These are phyloP conservation scores for Neophaeococcomyces aloes DNA, from an alignment of 2,329 filamentous ascomycete species.

Conservation along the genomic window DNA sequence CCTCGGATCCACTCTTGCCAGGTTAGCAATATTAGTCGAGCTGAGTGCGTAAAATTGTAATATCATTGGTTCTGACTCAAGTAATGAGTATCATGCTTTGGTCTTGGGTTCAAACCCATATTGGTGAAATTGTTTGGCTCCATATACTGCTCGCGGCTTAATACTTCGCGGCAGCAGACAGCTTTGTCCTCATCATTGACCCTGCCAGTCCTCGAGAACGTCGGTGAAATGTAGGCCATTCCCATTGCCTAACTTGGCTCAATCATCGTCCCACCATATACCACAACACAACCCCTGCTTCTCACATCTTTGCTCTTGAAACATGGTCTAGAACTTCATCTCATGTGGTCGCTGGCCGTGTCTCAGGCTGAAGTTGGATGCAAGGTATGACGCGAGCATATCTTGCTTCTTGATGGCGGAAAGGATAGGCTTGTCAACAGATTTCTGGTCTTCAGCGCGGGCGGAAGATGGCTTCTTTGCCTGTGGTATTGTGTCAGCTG, in stretches of 20 bases:
- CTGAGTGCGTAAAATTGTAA: too few species aligned
- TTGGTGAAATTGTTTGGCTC: too few species aligned
- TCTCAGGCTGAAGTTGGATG: constrained; percentile 93
- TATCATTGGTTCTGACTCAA: too few species aligned
- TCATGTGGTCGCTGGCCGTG: constrained; percentile 99
- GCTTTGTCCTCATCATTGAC: neutral
- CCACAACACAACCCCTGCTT: constrained; percentile 6
- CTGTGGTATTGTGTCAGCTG: constrained; percentile 44
- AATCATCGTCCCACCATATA: neutral
- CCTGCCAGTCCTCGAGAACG: constrained; percentile 2
- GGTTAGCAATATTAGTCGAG: too few species aligned
- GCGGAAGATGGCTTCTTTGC: constrained; percentile 93
- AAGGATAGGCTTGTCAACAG: constrained; percentile 91
- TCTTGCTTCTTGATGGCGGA: constrained; percentile 98
- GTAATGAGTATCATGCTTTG: too few species aligned
- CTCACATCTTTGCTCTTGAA: constrained; percentile 5
- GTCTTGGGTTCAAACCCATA: too few species aligned
- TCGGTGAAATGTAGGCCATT: neutral
- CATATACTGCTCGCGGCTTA: neutral
- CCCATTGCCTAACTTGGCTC: too few species aligned
- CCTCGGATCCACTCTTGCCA: too few species aligned
- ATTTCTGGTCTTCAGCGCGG: constrained; percentile 95
- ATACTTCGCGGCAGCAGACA: neutral
- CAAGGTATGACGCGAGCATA: constrained; percentile 85
- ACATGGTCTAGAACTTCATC: constrained; percentile 83